phyloP scores from a whole-genome alignment of 495 filamentous ascomycete species.

The Achaetomiella virescens region DNA sequence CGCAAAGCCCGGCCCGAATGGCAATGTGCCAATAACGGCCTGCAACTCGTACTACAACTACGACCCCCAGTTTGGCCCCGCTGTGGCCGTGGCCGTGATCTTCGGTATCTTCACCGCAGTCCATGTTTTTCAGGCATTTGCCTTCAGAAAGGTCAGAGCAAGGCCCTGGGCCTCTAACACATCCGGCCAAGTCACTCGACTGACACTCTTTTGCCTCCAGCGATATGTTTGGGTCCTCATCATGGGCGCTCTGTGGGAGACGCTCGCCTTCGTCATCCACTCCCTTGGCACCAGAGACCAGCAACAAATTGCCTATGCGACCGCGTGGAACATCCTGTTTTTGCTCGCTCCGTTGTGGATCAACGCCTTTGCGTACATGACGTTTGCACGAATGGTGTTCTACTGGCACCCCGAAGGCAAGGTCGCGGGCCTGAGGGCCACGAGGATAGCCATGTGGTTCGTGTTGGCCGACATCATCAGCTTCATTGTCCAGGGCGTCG shows the following conservation, averaged over 20 bases:
- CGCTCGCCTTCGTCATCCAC: conserved; percentile 31
- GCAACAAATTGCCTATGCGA: conserved; percentile 26
- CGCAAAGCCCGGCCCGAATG: conserved; percentile 36
- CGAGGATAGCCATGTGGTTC: conserved; percentile 49
- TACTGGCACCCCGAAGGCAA: conserved; percentile 47
- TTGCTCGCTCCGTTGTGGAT: conserved; percentile 49
- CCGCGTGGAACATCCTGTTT: conserved; percentile 31
- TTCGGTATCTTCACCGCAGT: conserved; percentile 34
- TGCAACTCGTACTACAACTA: conserved; percentile 41
- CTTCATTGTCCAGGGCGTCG: conserved; percentile 56
- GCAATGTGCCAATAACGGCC: conserved; percentile 33
- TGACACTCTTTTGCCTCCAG: too few species aligned
- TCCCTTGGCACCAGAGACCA: conserved; percentile 35
- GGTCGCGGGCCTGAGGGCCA: conserved; percentile 45
- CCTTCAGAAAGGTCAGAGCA: conserved; percentile 29
- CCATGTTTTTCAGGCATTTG: conserved; percentile 38
- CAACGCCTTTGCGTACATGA: conserved; percentile 67
- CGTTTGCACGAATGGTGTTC: conserved; percentile 55
- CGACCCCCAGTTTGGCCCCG: conserved; percentile 31
- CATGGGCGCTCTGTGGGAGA: conserved; percentile 40
- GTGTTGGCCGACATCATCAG: conserved; percentile 57
- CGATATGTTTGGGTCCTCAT: conserved; percentile 33
- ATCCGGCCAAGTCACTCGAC: too few species aligned
- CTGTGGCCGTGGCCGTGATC: conserved; percentile 28
- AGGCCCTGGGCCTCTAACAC: too few species aligned